Conservation (phyloP, 106 monocot species). For the Vanilla planifolia region DNA sequence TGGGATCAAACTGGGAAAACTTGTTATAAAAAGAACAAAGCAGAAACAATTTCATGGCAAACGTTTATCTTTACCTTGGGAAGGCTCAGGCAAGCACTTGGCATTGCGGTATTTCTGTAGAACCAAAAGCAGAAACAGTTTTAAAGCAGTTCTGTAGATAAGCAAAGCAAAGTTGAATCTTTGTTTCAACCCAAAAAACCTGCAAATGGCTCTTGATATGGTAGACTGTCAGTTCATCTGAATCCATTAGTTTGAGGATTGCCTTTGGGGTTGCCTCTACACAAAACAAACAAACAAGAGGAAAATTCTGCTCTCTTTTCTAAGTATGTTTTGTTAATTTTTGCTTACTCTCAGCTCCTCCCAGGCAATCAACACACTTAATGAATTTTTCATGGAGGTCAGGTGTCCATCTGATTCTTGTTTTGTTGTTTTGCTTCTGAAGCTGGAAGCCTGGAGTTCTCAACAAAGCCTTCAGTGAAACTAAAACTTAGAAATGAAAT, state of each 20-base stretch:
- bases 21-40: conserved; percentile 2
- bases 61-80: conserved; percentile 36
- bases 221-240: conserved; percentile 45
- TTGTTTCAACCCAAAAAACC: conserved; percentile 21
- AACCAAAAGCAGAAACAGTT: conserved; percentile 2
- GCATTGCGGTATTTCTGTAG: conserved; percentile 61
- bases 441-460: conserved; percentile 14
- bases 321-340: not conserved
- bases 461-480: conserved; percentile 6
- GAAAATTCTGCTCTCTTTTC: not conserved
- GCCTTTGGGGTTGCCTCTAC: conserved; percentile 73
- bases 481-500: not conserved
- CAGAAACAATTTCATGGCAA: not conserved
- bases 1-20: conserved; percentile 27
- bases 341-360: conserved; percentile 65
- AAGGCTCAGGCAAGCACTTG: conserved; percentile 33
- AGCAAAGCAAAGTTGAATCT: not conserved
- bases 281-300: not conserved
- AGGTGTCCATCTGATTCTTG: conserved; percentile 65
- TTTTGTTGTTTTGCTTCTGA: conserved; percentile 32
- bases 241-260: conserved; percentile 55
- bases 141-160: not conserved
- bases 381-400: conserved; percentile 65
- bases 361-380: conserved; percentile 47
- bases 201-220: conserved; percentile 78